Evolutionary conservation across 2,329 filamentous ascomycete species (phyloP).

Genomic region (Arthrocladium fulminans): DNA sequence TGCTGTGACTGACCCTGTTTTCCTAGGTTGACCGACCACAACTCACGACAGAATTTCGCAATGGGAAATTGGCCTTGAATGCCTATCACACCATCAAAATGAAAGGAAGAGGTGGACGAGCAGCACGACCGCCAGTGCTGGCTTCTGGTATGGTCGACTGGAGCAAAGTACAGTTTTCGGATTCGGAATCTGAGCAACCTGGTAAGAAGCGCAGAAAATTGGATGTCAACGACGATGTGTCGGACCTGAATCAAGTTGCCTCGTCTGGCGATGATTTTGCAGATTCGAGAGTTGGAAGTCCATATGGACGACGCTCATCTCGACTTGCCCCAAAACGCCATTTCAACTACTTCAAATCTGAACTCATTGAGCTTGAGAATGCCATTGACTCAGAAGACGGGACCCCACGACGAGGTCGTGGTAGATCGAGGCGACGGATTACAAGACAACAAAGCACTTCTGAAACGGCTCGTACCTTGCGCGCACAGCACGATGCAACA

Average conservation of each 20-base stretch:
- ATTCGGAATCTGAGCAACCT: constrained; percentile 14
- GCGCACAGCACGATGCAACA: background rate
- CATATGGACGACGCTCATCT: constrained; percentile 6
- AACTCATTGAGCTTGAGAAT: constrained; percentile 1
- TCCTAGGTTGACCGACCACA: background rate
- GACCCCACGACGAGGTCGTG: background rate
- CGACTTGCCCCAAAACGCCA: constrained; percentile 4
- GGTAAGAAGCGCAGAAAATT: constrained; percentile 8
- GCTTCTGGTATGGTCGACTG: constrained; percentile 10
- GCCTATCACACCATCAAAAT: background rate
- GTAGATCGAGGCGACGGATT: background rate
- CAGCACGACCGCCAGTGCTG: background rate
- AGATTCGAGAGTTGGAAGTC: constrained; percentile 1
- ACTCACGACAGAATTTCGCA: constrained; percentile 2
- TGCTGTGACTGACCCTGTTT: background rate
- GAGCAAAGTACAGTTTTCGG: constrained; percentile 15
- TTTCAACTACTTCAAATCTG: constrained; percentile 1
- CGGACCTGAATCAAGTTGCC: constrained; percentile 6
- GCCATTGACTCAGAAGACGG: constrained; percentile 3
- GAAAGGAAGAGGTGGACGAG: background rate
- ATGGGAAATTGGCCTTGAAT: constrained; percentile 4
- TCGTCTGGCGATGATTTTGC: constrained; percentile 11
- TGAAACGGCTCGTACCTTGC: background rate
- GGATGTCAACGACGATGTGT: constrained; percentile 9
- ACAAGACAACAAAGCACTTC: background rate